These are phyloP conservation scores for Fusarium cicatricum DNA, from an alignment of 2,329 filamentous ascomycete species.

Conservation along the genomic window DNA sequence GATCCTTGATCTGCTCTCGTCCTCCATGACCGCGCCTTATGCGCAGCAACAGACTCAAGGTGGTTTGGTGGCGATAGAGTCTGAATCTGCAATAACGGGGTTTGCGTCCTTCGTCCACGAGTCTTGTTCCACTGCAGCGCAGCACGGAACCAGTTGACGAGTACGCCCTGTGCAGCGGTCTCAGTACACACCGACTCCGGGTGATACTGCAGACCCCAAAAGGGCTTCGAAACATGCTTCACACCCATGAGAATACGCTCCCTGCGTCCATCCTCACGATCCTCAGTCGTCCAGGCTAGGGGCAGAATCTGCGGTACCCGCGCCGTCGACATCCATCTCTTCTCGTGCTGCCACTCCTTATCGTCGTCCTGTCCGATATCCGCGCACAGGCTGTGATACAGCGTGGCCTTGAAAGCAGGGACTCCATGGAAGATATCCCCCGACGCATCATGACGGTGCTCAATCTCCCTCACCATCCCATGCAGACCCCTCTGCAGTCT, in stretches of 20 bases:
- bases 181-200: conserved; percentile 90
- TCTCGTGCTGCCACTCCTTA: conserved; percentile 26
- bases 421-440: conserved; percentile 72
- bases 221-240: conserved; percentile 72
- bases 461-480: conserved; percentile 77
- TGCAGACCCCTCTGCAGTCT: conserved; percentile 78
- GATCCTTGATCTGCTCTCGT: not conserved
- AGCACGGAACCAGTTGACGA: conserved; percentile 79
- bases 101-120: conserved; percentile 26
- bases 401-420: conserved; percentile 70
- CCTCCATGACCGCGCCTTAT: conserved; percentile 9
- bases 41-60: conserved; percentile 32
- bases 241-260: conserved; percentile 79
- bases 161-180: conserved; percentile 66
- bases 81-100: conserved; percentile 30
- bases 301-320: conserved; percentile 58
- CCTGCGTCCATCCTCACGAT: conserved; percentile 45
- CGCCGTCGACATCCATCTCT: conserved; percentile 51
- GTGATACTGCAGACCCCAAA: conserved; percentile 91
- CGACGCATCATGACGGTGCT: conserved; percentile 54
- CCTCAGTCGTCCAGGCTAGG: conserved; percentile 69
- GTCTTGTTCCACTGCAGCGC: conserved; percentile 67
- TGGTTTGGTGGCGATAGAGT: conserved; percentile 39
- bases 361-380: conserved; percentile 56
- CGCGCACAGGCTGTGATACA: conserved; percentile 75